Evolutionary conservation across 2,329 filamentous ascomycete species (phyloP), one percentile per base, ranked within the genome.

Genomic region (Ilyonectria mors-panacis): DNA sequence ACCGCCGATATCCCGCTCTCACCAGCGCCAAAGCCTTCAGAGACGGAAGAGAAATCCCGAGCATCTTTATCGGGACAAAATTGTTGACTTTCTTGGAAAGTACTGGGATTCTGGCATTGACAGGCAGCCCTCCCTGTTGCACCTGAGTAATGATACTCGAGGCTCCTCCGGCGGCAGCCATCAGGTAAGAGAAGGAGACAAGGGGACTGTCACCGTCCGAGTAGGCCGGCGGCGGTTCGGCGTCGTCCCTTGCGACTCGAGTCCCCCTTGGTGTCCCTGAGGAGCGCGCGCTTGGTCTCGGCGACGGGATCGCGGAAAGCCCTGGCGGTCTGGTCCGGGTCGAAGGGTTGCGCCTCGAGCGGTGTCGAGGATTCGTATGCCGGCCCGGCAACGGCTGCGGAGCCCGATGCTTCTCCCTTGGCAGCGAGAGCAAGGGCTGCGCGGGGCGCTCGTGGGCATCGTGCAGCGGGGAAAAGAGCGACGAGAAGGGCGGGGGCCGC

Each of bases 111-210:
- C n/a, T 87, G 62, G 94, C 93, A 82, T 96, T 97, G 75, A 98
- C 90, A 44, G 95, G 93, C 76, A 94, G 93, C 56, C 93, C 95
- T 72, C 93, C 93, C 83, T 99, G 96, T 80, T 97, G 95, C 76
- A 99, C 96, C 85, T 99, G 96, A 83, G 96, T 99, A 85, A 99
- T 97, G 80, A 99, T 97, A 89, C 96, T 98, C 85, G 95, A 92
- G 76, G 95, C 93, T 85, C 95, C 95, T 87, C 95, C 95, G 84
- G 95, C 95, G 81, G 94, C 93, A 84, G 96, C 95, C 96, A 99
- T 99, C 81, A 97, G 90, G 89, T 97, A 99, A 76, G 93, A 92
- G 79, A 99, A 99, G 64, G 94, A 94, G 68, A 93, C 89, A 80
- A 99, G 90, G 70, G 96, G 96, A 85, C 94, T 98, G 68, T 91